phyloP scores from a whole-genome alignment of 257 asterid species.

The Thymus mandschuricus region DNA sequence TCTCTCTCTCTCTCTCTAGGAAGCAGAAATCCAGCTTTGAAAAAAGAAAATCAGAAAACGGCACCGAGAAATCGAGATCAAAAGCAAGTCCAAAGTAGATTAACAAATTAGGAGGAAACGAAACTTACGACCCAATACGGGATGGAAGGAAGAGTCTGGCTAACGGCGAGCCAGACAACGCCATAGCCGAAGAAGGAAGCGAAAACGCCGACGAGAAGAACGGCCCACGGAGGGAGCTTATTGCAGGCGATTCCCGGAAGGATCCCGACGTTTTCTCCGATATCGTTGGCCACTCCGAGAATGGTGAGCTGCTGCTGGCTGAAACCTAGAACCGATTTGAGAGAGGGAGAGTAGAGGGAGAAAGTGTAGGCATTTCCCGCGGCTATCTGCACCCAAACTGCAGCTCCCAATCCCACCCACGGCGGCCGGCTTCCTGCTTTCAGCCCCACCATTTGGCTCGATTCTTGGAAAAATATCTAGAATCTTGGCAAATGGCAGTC shows the following conservation, averaged over 20 bases:
- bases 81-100: slow-evolving; percentile 18
- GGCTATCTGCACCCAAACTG: slow-evolving; percentile 96
- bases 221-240: slow-evolving; percentile 87
- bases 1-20: not conserved
- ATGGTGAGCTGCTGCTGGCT: slow-evolving; percentile 89
- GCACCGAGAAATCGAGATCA: not conserved
- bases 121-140: slow-evolving; percentile 93
- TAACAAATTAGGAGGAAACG: not conserved
- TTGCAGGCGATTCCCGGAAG: slow-evolving; percentile 91
- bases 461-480: not conserved
- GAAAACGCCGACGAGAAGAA: slow-evolving; percentile 74
- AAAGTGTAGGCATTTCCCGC: slow-evolving; percentile 84
- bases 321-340: slow-evolving; percentile 84
- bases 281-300: slow-evolving; percentile 94
- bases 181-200: slow-evolving; percentile 84
- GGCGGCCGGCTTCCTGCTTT: slow-evolving; percentile 94
- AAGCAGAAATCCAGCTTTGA: not conserved
- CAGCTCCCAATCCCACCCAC: slow-evolving; percentile 97
- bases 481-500: not conserved
- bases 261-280: slow-evolving; percentile 94
- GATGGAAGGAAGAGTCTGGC: slow-evolving; percentile 52
- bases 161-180: slow-evolving; percentile 88
- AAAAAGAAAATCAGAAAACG: not conserved
- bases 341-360: slow-evolving; percentile 73
- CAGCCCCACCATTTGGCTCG: slow-evolving; percentile 49